Evolutionary conservation across 2,329 filamentous ascomycete genomes (phyloP), one percentile per base, ranked within the genome.

Genomic region (Trichoderma atrobrunneum): DNA sequence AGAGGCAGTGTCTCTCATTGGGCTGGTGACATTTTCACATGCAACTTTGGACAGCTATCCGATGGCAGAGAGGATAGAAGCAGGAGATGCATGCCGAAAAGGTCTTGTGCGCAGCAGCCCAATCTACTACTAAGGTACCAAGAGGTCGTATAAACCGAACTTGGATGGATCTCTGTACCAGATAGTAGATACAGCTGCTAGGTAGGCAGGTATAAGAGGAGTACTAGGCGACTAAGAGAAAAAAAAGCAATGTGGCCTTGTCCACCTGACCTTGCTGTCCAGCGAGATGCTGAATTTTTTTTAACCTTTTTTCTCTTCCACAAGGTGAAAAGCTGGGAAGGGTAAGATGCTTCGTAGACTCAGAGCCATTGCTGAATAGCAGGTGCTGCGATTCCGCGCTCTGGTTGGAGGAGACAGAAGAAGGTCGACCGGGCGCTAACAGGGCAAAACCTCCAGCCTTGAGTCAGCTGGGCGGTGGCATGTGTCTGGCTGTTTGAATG

Each of bases 361-460:
- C 28, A 70, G 60, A 63, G 14, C 60, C 59, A 71, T 67, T 51
- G 63, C 39, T 51, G 70, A 12, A 36, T 56, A 59, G 61, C 62
- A 65, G 70, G 70, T 72, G 70, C 62, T 67, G 30, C 16, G 16
- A 26, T 61, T 24, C 34, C 11, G 63, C 39, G 21, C n/a, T 56
- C 70, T 72, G 70, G 70, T 72, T 72, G 70, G 62, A 67, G 39
- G 63, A 54, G 24, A 28, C 24, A 10, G 39, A 18, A 12, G 11
- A 28, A n/a, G n/a, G 26, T 11, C 14, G 30, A 14, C 43, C 36
- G 28, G 28, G 66, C 66, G 54, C 64, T 67, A 67, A 57, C 32
- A 57, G 36, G 21, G 64, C 24, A 32, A 57, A 26, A 18, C 30
- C 32, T 67, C 51, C 24, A 24, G n/a, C 48, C 64, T 67, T 12